Base-by-base conservation (phyloP, 2,329 filamentous ascomycete species). In the Graphilbum fragrans region DNA sequence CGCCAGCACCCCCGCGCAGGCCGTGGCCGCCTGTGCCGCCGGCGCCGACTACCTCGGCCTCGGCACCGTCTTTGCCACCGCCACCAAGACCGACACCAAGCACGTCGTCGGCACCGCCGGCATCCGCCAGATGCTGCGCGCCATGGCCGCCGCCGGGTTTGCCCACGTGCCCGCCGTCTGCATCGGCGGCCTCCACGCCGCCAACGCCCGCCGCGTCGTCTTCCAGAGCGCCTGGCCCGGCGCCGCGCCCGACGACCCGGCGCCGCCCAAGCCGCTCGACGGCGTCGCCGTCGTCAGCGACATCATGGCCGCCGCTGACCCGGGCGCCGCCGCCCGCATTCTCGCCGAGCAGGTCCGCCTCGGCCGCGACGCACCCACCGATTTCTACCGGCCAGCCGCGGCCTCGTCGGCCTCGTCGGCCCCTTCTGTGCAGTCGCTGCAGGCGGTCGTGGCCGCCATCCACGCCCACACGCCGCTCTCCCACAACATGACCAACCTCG, bases 401-500 rank as follows among this genome's bases (percentile, higher is more conserved):
- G 20, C 12, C 3, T 3, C 36, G 18, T 19, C 18, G n/a, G 19
- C 22, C 18, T 12, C 32, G 16, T 16, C 18, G 8, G 5, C 27
- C 2, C 25, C n/a, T n/a, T 27, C n/a, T 7, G 7, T 35, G 5
- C 12, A 12, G 2, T 43, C 18, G 12, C 55, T 58, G 4, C 57
- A 60, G 2, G 53, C 53, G 33, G 61, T 83, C 17, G 66, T 93
- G 35, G 66, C 64, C 45, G 66, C 69, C 6, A 72, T 94, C 37
- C 74, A 74, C 5, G 58, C 66, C 3, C 67, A 62, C 35, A 80
- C 74, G 43, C 87, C 88, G 0, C 69, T 96, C 19, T 83, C 82
- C 39, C 90, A 96, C 63, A 95, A 94, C 62, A 96, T 96, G 86
- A 96, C 92, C 41, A 96, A 96, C 58, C 70, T 88, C 40, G 90